Percentiles rank a stretch among this genome's conserved stretches.
phyloP scores from a whole-genome alignment of 1,139 yeast species.

The Hemisphaericaspora subhashii region DNA sequence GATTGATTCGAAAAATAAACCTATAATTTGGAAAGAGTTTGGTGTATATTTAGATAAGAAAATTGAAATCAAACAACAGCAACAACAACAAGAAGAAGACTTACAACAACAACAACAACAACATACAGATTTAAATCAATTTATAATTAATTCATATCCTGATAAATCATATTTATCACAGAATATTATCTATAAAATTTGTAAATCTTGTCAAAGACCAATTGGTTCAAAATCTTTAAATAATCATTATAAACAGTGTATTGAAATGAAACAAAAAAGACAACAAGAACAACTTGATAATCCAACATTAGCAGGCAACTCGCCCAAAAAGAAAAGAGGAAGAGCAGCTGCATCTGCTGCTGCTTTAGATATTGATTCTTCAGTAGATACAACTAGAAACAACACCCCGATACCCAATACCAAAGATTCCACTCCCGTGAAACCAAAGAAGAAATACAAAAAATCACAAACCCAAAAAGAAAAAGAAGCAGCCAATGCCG shows the following conservation, averaged over 20 bases:
- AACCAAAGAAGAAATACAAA: slow-evolving; percentile 48
- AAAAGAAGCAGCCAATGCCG: slow-evolving; percentile 49
- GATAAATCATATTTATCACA: slow-evolving; percentile 42
- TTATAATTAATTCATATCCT: slow-evolving; percentile 25
- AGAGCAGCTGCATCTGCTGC: slow-evolving; percentile 25
- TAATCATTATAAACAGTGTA: slow-evolving; percentile 49
- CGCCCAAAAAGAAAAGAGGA: slow-evolving; percentile 37
- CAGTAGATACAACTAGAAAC: slow-evolving; percentile 44
- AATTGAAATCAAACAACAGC: slow-evolving; percentile 26
- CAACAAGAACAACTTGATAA: slow-evolving; percentile 25
- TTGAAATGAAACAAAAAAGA: slow-evolving; percentile 46
- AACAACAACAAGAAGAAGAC: slow-evolving; percentile 12
- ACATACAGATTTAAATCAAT: slow-evolving; percentile 12
- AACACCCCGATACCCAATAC: slow-evolving; percentile 36
- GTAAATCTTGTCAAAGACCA: slow-evolving; percentile 67
- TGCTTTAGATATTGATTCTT: slow-evolving; percentile 35
- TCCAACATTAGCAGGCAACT: slow-evolving; percentile 10
- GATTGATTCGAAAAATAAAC: slow-evolving; percentile 14
- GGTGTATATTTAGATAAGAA: slow-evolving; percentile 57
- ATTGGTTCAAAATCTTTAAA: slow-evolving; percentile 49
- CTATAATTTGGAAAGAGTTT: slow-evolving; percentile 58
- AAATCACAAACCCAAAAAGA: slow-evolving; percentile 47
- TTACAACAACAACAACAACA: slow-evolving; percentile 1
- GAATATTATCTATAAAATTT: slow-evolving; percentile 57
- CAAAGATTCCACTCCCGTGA: slow-evolving; percentile 10